phyloP scores from a whole-genome alignment of 345 rosid genomes.

The Adansonia digitata region DNA sequence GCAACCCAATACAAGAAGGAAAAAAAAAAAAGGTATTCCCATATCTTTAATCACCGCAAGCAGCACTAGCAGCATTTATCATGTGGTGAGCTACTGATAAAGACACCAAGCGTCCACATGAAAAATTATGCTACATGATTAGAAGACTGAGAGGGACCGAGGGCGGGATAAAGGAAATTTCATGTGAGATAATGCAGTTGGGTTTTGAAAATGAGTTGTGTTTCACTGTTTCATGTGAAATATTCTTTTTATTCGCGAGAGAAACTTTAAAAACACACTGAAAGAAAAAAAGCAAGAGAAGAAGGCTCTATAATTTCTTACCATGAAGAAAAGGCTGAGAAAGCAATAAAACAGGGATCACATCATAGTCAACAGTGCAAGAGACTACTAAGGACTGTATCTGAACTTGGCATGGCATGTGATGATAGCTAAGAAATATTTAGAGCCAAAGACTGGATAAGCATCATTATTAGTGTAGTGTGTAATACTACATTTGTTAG shows the following conservation, averaged over 20 bases:
- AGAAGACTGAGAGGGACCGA: not conserved
- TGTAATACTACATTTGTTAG: not conserved
- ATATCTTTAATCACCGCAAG: not conserved
- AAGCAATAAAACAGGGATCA: not conserved
- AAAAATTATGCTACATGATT: not conserved
- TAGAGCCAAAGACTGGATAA: conserved; percentile 7
- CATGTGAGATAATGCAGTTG: conserved; percentile 16
- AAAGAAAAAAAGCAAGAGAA: not conserved
- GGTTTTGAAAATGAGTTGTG: not conserved
- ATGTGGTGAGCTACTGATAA: conserved; percentile 1
- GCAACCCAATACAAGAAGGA: not conserved
- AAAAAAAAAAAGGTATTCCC: no score
- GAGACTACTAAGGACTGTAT: not conserved
- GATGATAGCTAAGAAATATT: conserved; percentile 3
- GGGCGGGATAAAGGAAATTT: not conserved
- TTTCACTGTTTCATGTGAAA: conserved; percentile 4
- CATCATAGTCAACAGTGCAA: conserved; percentile 13
- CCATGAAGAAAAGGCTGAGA: not conserved
- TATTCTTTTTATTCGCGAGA: conserved; percentile 3
- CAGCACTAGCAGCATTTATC: conserved; percentile 1
- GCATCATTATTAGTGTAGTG: conserved; percentile 1
- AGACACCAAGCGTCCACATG: conserved; percentile 1
- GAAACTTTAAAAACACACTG: conserved; percentile 2
- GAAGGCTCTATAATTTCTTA: not conserved
- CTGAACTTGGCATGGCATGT: conserved; percentile 12